Evolutionary conservation across 1,284 basidiomycete species (phyloP).

Genomic region (Cystobasidium slooffiae): DNA sequence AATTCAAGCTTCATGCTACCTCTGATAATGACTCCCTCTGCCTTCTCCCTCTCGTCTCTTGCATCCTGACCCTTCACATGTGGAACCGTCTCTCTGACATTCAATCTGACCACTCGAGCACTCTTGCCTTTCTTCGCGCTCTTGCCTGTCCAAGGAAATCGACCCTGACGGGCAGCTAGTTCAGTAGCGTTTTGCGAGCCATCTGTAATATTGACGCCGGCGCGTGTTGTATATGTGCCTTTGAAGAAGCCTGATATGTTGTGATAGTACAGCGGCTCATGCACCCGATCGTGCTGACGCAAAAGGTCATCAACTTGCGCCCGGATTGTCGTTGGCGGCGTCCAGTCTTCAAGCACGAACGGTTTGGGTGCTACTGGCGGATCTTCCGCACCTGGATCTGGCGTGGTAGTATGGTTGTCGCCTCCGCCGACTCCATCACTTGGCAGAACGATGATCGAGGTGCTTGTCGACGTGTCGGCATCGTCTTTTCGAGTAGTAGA

Average conservation of each 20-base stretch:
- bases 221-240: slow-evolving; percentile 46
- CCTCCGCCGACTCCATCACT: background rate
- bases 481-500: background rate
- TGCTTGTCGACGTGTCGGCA: slow-evolving; percentile 28
- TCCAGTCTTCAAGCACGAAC: slow-evolving; percentile 35
- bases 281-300: background rate
- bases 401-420: background rate
- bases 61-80: slow-evolving; percentile 38
- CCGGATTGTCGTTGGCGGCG: slow-evolving; percentile 1
- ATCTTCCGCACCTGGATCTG: slow-evolving; percentile 15
- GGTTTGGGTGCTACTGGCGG: slow-evolving; percentile 7
- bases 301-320: slow-evolving; percentile 12
- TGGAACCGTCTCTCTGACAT: slow-evolving; percentile 31
- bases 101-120: slow-evolving; percentile 21
- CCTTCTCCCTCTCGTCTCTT: background rate
- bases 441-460: slow-evolving; percentile 12
- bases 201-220: slow-evolving; percentile 36
- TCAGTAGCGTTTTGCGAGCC: slow-evolving; percentile 16
- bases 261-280: slow-evolving; percentile 44
- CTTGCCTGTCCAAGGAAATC: slow-evolving; percentile 47
- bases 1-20: slow-evolving; percentile 28
- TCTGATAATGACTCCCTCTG: slow-evolving; percentile 24
- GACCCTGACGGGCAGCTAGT: slow-evolving; percentile 19
- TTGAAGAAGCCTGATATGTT: slow-evolving; percentile 53
- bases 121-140: slow-evolving; percentile 24